Percentiles rank a stretch among this genome's conserved stretches.
Evolutionary conservation across 176 grass and related monocot species (phyloP).

Genomic region (Carex myosuroides): DNA sequence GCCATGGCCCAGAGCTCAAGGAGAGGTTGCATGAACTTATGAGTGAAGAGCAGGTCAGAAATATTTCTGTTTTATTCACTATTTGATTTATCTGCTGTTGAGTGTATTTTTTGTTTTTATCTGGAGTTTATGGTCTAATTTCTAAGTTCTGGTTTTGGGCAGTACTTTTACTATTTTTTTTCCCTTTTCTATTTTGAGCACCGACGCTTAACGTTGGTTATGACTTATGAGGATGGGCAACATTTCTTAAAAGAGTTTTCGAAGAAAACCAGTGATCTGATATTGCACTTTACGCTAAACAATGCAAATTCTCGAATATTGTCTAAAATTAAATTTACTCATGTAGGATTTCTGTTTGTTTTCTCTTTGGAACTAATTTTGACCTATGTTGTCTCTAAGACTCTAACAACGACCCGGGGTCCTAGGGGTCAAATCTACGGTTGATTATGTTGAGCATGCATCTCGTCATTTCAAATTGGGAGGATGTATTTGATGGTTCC

Average conservation of each 20-base stretch:
- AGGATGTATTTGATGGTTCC: neutral
- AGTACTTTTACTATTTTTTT: neutral
- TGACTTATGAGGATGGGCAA: neutral
- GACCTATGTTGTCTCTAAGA: neutral
- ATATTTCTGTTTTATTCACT: neutral
- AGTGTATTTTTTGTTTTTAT: neutral
- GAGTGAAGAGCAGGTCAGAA: conserved; percentile 82
- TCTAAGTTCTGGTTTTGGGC: neutral
- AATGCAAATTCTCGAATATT: conserved; percentile 3
- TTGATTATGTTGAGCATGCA: neutral
- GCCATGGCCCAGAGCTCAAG: conserved; percentile 77
- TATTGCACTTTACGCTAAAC: neutral
- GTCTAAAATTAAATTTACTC: neutral
- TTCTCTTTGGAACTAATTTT: neutral
- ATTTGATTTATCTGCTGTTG: neutral
- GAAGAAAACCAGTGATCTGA: neutral
- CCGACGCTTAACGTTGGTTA: neutral
- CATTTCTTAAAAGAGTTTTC: neutral
- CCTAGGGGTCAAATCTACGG: neutral
- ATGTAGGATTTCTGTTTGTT: neutral
- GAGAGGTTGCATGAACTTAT: conserved; percentile 75
- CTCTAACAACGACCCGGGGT: too few species aligned
- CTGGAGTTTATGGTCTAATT: neutral
- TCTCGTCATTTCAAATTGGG: neutral
- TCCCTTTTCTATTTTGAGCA: neutral